Percentiles rank a stretch among this genome's conserved stretches.
These are phyloP conservation scores for Cordyceps cateniannulata DNA, from an alignment of 2,329 filamentous ascomycete genomes.

Conservation along the genomic window DNA sequence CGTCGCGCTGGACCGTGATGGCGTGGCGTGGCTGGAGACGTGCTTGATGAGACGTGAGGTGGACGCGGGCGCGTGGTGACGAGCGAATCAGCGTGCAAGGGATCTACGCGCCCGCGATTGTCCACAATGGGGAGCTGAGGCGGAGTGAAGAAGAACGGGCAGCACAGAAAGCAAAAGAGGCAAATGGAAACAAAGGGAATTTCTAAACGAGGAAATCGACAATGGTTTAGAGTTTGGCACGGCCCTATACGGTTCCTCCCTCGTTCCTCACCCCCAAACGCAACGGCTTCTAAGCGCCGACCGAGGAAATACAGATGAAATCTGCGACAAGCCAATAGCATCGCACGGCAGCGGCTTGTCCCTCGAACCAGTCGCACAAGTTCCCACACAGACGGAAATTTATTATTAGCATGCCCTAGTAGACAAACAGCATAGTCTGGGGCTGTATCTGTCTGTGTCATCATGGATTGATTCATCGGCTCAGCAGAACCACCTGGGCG, in stretches of 20 bases:
- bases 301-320: neutral
- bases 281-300: slow-evolving; percentile 1
- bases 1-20: neutral
- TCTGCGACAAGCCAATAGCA: neutral
- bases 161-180: neutral
- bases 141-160: neutral
- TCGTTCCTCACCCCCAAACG: neutral
- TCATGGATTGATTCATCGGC: neutral
- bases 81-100: slow-evolving; percentile 8
- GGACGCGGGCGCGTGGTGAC: slow-evolving; percentile 10
- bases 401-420: slow-evolving; percentile 4
- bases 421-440: neutral
- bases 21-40: slow-evolving; percentile 5
- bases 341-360: neutral
- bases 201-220: neutral
- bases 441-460: neutral
- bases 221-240: neutral
- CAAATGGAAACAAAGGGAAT: neutral
- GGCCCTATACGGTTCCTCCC: neutral
- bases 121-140: neutral
- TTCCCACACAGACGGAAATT: neutral
- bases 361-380: neutral
- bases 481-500: neutral
- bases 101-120: slow-evolving; percentile 8
- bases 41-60: neutral